phyloP scores from a whole-genome alignment of 495 filamentous ascomycete species.

The Penicillium subrubescens region DNA sequence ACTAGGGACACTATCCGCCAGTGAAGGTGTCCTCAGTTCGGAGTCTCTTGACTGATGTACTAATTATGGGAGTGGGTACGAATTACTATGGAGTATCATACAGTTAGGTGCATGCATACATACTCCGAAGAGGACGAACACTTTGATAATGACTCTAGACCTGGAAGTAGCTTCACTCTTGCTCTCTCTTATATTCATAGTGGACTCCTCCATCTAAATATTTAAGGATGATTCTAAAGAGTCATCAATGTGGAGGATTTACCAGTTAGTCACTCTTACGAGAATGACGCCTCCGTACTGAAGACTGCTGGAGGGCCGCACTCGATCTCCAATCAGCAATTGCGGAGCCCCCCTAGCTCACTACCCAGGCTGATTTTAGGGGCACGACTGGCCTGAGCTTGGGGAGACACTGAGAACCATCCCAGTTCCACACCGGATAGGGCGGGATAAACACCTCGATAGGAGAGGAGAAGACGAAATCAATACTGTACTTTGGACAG shows the following conservation, averaged over 20 bases:
- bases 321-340: slow-evolving; percentile 5
- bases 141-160: not conserved
- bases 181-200: not conserved
- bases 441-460: not conserved
- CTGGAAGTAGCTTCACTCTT: not conserved
- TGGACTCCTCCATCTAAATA: not conserved
- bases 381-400: not conserved
- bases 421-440: not conserved
- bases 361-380: not conserved
- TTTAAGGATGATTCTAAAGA: not conserved
- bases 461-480: not conserved
- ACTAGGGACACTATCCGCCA: not conserved
- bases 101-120: not conserved
- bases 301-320: slow-evolving; percentile 3
- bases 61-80: not conserved
- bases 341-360: slow-evolving; percentile 4
- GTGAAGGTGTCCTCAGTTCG: not conserved
- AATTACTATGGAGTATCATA: not conserved
- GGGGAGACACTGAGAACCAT: not conserved
- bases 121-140: not conserved
- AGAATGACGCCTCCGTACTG: not conserved
- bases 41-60: not conserved
- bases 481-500: not conserved
- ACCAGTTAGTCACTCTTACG: not conserved
- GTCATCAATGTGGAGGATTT: not conserved